A percentile compares a stretch with the other conserved stretches of the same genome.
Conservation (phyloP, 805 yeast genomes). For the Yamadazyma scolyti region DNA sequence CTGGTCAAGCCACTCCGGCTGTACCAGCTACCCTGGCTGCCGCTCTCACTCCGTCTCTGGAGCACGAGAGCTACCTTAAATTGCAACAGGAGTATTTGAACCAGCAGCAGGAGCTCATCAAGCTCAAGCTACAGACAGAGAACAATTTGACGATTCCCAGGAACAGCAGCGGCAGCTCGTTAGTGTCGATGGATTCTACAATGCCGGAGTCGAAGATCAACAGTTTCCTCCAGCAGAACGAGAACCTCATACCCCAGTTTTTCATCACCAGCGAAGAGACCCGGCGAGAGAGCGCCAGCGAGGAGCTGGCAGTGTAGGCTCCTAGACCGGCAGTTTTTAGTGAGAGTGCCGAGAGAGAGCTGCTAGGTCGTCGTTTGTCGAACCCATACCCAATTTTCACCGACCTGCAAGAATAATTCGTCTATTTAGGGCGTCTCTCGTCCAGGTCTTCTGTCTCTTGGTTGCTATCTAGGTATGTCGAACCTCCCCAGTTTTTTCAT, state of each 20-base stretch:
- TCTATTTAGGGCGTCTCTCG: too few relatives aligned
- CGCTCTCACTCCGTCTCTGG: slow-evolving; percentile 9
- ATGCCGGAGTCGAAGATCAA: slow-evolving; percentile 8
- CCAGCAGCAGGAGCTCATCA: slow-evolving; percentile 33
- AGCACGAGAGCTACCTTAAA: slow-evolving; percentile 33
- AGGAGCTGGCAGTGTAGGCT: too few relatives aligned
- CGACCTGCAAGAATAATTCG: too few relatives aligned
- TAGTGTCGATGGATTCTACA: slow-evolving; percentile 10
- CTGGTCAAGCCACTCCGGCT: slow-evolving; percentile 1
- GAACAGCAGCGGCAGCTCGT: slow-evolving; percentile 5
- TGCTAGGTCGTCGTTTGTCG: too few relatives aligned
- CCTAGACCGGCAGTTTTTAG: too few relatives aligned
- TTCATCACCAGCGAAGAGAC: slow-evolving; percentile 14
- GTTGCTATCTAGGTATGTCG: too few relatives aligned
- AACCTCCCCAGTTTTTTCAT: too few relatives aligned
- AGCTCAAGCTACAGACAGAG: slow-evolving; percentile 4
- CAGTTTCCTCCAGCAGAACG: slow-evolving; percentile 13
- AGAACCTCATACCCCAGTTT: slow-evolving; percentile 11
- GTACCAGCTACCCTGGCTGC: neutral
- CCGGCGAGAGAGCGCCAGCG: too few relatives aligned
- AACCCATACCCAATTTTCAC: too few relatives aligned
- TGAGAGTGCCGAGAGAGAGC: too few relatives aligned
- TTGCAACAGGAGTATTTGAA: slow-evolving; percentile 34
- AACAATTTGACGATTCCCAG: slow-evolving; percentile 1
- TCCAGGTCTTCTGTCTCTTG: too few relatives aligned